Base-by-base conservation (phyloP, 75 land plant species). In the Azolla pinnata region DNA sequence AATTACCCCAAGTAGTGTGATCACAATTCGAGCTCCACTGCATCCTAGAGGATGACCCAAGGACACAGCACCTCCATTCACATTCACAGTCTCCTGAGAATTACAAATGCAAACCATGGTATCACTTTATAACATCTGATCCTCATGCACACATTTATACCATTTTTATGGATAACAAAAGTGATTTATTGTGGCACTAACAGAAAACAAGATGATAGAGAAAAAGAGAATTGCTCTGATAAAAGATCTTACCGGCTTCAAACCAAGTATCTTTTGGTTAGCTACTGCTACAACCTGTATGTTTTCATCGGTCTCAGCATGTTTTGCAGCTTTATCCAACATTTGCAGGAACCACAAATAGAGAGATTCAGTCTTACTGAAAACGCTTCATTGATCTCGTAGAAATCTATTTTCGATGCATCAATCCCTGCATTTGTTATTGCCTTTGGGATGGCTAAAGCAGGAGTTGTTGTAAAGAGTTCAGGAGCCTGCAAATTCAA, bases 21-120 rank as follows among this genome's bases (percentile, higher is more conserved):
- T 80, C 61, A 87, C 48, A 19, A 91, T 88, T 19, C 93, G 85
- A 54, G 93, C 97, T 31, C 97, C 97, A 76, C 97, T 91, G 79
- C 97, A 91, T 17, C 97, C 97, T 31, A 91, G 50, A n/a, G 97
- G 97, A 79, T 91, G 97, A 24, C 97, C 97, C 64, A 87, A 58
- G 10, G 97, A 87, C 56, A 91, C 97, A 46, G 86, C 97, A 29
- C 97, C 97, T 57, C 93, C 97, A 66, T 87, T 85, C 10, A 74
- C 88, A 69, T 91, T 91, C 29, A 91, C 69, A 23, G 60, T 80
- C 31, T 87, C 97, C 97, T 90, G 77, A 5, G 65, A 42, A 29
- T 32, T 23, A 5, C 40, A 40, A 44, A n/a, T n/a, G n/a, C n/a
- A n/a, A n/a, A n/a, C n/a, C n/a, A n/a, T n/a, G n/a, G n/a, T n/a